These are phyloP conservation scores for Amanita rimosa DNA, from an alignment of 768 basidiomycete genomes.

Conservation along the genomic window DNA sequence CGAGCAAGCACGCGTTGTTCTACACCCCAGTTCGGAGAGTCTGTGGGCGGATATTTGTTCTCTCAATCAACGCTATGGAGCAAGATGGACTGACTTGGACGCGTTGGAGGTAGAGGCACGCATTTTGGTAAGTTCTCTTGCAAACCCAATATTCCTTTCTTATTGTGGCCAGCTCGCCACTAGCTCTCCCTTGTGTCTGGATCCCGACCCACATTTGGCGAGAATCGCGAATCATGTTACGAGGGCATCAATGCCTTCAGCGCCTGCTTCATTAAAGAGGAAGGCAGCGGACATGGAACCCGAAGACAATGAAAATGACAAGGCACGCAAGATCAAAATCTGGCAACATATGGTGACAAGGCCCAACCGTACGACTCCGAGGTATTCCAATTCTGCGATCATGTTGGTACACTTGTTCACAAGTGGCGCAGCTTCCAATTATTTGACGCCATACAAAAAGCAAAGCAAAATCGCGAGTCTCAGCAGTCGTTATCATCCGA, in stretches of 20 bases:
- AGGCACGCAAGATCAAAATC: slow-evolving; percentile 60
- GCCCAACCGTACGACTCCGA: slow-evolving; percentile 34
- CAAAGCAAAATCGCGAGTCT: slow-evolving; percentile 16
- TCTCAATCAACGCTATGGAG: slow-evolving; percentile 45
- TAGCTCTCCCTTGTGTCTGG: slow-evolving; percentile 64
- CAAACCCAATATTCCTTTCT: slow-evolving; percentile 3
- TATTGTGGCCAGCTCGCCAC: slow-evolving; percentile 48
- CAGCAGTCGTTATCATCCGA: slow-evolving; percentile 15
- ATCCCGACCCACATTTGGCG: slow-evolving; percentile 67
- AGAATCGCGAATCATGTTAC: slow-evolving; percentile 68
- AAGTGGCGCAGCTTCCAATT: slow-evolving; percentile 37
- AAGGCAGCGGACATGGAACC: slow-evolving; percentile 61
- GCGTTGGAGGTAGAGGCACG: slow-evolving; percentile 66
- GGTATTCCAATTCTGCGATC: slow-evolving; percentile 22
- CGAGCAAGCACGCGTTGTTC: slow-evolving; percentile 56
- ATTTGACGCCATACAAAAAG: slow-evolving; percentile 35
- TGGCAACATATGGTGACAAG: slow-evolving; percentile 71
- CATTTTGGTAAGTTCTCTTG: slow-evolving; percentile 42
- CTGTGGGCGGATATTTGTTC: slow-evolving; percentile 72
- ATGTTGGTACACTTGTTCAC: slow-evolving; percentile 2
- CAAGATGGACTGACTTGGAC: slow-evolving; percentile 60
- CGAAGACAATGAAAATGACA: slow-evolving; percentile 70
- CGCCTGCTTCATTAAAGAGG: slow-evolving; percentile 64
- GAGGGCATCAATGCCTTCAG: slow-evolving; percentile 61
- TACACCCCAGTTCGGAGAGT: slow-evolving; percentile 70